A percentile compares a stretch with the other conserved stretches of the same genome.
Conservation (phyloP, 75 land plant species). For the Picea glauca region DNA sequence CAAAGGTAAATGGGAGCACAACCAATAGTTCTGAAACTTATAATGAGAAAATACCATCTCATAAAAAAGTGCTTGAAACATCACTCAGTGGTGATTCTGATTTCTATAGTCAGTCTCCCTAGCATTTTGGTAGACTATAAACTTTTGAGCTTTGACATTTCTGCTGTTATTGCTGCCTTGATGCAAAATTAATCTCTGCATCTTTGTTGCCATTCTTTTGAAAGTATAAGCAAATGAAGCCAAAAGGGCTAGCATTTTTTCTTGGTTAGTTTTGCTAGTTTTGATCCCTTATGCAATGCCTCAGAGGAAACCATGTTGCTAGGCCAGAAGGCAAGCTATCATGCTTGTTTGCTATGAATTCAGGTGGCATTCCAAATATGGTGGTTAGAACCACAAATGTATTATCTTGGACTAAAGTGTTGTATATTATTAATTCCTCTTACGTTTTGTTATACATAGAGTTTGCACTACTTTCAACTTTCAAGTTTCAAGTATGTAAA, state of each 20-base stretch:
- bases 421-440: not conserved
- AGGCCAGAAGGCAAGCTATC: conserved; percentile 4
- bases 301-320: conserved; percentile 4
- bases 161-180: not conserved
- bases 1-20: not conserved
- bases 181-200: not conserved
- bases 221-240: not conserved
- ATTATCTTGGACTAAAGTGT: not conserved
- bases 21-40: not conserved
- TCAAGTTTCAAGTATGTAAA: not conserved
- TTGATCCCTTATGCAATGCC: not conserved
- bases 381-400: not conserved
- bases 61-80: not conserved
- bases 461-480: not conserved
- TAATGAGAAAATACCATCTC: not conserved
- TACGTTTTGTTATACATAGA: not conserved
- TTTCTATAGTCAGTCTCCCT: conserved; percentile 8
- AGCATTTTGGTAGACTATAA: not conserved
- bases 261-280: conserved; percentile 1
- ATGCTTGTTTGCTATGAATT: conserved; percentile 8
- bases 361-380: conserved; percentile 3
- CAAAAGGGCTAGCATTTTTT: not conserved
- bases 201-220: not conserved
- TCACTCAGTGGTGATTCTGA: not conserved
- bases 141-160: conserved; percentile 1